Evolutionary conservation across 2,329 filamentous ascomycete species (phyloP).

Genomic region (Metarhizium anisopliae): DNA sequence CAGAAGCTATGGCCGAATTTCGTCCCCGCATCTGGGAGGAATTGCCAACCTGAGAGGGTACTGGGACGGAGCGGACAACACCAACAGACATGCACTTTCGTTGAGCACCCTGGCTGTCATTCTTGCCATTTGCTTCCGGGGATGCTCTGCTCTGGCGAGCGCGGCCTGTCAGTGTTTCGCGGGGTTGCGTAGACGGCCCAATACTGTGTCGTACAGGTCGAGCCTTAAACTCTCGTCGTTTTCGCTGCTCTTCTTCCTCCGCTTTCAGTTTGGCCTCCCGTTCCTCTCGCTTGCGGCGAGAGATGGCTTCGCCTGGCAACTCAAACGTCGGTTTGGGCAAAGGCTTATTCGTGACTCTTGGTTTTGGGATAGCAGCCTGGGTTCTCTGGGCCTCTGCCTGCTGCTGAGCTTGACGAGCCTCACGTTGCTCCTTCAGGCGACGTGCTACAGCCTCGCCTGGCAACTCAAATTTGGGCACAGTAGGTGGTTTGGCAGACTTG

Average conservation of each 20-base stretch:
- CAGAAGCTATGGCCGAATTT: slow-evolving; percentile 13
- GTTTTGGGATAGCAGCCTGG: slow-evolving; percentile 31
- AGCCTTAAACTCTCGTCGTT: slow-evolving; percentile 55
- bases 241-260: slow-evolving; percentile 51
- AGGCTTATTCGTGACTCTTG: slow-evolving; percentile 39
- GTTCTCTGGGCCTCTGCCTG: slow-evolving; percentile 25
- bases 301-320: slow-evolving; percentile 54
- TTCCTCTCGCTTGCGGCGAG: slow-evolving; percentile 45
- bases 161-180: slow-evolving; percentile 49
- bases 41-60: slow-evolving; percentile 6
- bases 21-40: slow-evolving; percentile 17
- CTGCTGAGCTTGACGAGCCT: slow-evolving; percentile 38
- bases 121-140: slow-evolving; percentile 15
- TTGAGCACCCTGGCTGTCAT: slow-evolving; percentile 7
- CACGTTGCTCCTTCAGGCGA: slow-evolving; percentile 48
- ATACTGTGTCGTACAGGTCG: slow-evolving; percentile 41
- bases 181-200: slow-evolving; percentile 33
- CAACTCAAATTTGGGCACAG: slow-evolving; percentile 49
- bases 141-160: slow-evolving; percentile 39
- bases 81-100: slow-evolving; percentile 17
- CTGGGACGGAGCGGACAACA: slow-evolving; percentile 2
- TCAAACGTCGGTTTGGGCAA: slow-evolving; percentile 49
- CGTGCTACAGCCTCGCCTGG: slow-evolving; percentile 53
- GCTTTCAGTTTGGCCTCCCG: slow-evolving; percentile 44
- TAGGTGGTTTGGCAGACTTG: slow-evolving; percentile 47